phyloP scores from a whole-genome alignment of 345 rosid species.

The Durio zibethinus region DNA sequence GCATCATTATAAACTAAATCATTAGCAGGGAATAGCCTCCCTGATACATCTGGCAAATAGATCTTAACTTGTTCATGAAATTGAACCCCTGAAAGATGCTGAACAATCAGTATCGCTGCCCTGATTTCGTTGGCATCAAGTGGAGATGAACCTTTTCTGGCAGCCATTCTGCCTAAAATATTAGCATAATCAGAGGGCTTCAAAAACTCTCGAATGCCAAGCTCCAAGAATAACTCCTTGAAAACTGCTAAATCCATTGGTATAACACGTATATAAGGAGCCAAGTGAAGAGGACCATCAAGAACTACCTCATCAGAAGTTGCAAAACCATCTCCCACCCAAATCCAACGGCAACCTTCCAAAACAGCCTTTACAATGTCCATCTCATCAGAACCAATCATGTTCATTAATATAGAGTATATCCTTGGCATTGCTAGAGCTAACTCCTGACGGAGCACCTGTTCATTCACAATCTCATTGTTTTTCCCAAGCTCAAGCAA shows the following conservation, averaged over 20 bases:
- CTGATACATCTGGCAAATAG: constrained; percentile 82
- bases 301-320: constrained; percentile 86
- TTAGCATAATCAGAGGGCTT: constrained; percentile 79
- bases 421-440: constrained; percentile 89
- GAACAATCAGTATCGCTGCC: constrained; percentile 77
- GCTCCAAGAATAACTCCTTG: constrained; percentile 75
- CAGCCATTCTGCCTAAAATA: constrained; percentile 75
- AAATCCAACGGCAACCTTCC: constrained; percentile 98
- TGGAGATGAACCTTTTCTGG: constrained; percentile 64
- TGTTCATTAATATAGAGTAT: constrained; percentile 65
- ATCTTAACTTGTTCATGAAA: constrained; percentile 58
- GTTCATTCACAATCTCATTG: constrained; percentile 75
- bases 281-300: constrained; percentile 90
- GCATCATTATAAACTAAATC: constrained; percentile 93
- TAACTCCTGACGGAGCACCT: constrained; percentile 75
- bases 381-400: constrained; percentile 88
- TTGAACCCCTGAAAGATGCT: constrained; percentile 82
- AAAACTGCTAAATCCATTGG: constrained; percentile 91
- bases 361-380: constrained; percentile 93
- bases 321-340: constrained; percentile 99
- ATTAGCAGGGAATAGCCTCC: constrained; percentile 68
- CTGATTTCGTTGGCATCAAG: constrained; percentile 74
- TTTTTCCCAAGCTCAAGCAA: constrained; percentile 96
- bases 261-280: constrained; percentile 87
- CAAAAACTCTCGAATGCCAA: constrained; percentile 76